These are phyloP conservation scores for Mycena vulgaris DNA, from an alignment of 768 basidiomycete species.

Conservation along the genomic window DNA sequence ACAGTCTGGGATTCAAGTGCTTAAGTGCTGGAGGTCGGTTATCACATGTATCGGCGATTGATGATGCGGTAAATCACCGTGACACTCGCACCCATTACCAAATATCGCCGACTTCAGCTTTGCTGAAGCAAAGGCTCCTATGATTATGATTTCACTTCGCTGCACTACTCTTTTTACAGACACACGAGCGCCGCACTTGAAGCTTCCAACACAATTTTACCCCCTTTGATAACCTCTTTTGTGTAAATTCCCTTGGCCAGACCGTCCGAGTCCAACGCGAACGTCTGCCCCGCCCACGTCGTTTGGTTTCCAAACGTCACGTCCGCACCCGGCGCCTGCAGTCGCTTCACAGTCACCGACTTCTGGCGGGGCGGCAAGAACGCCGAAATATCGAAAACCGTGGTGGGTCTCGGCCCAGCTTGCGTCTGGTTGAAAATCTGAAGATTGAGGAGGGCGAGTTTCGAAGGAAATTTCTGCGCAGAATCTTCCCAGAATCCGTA, in stretches of 20 bases:
- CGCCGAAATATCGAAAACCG: constrained; percentile 63
- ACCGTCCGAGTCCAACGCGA: constrained; percentile 52
- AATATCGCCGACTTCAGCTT: too few species aligned
- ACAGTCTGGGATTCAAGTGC: background rate
- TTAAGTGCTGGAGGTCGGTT: background rate
- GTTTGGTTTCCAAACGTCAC: constrained; percentile 59
- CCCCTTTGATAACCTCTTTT: constrained; percentile 56
- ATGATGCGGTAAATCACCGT: background rate
- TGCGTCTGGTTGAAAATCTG: constrained; percentile 68
- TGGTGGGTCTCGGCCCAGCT: constrained; percentile 54
- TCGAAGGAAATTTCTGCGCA: constrained; percentile 54
- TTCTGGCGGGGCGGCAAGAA: constrained; percentile 49
- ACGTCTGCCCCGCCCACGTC: constrained; percentile 68
- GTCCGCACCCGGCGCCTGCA: constrained; percentile 66
- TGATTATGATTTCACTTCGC: too few species aligned
- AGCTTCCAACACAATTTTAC: constrained; percentile 52
- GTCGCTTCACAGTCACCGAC: constrained; percentile 55
- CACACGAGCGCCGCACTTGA: constrained; percentile 56
- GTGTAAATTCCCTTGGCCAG: constrained; percentile 53
- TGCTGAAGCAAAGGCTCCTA: too few species aligned
- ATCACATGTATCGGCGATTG: constrained; percentile 9
- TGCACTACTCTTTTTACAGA: too few species aligned
- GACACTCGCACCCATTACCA: too few species aligned
- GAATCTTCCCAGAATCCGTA: constrained; percentile 67
- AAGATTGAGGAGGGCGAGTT: constrained; percentile 65